Evolutionary conservation across 208 protist species (phyloP).

Genomic region (Tritrichomonas foetus): DNA sequence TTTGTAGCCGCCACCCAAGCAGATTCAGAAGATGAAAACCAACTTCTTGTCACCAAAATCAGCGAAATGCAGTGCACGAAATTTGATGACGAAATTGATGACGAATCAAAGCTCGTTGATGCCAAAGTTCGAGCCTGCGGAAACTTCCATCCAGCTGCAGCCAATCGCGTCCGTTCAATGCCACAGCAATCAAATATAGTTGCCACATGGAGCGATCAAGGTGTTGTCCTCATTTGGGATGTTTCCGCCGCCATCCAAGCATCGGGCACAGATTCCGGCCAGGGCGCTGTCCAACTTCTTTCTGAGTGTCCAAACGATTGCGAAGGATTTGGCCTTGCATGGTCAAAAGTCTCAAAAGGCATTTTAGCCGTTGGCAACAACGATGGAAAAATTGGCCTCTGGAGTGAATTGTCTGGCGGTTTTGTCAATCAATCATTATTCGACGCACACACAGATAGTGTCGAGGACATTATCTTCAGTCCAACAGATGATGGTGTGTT

Average conservation of each 20-base stretch:
- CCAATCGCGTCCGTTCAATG: conserved; percentile 40
- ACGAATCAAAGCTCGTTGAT: conserved; percentile 30
- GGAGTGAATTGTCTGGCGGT: neutral
- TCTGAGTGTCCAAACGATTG: neutral
- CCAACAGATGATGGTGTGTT: conserved; percentile 45
- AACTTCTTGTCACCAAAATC: conserved; percentile 43
- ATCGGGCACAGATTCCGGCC: neutral
- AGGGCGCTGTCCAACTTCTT: neutral
- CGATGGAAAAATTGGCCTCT: neutral
- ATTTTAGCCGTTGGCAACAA: neutral
- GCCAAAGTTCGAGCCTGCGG: conserved; percentile 34
- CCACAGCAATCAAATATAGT: conserved; percentile 44
- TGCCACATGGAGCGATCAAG: conserved; percentile 45
- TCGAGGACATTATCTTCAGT: conserved; percentile 49
- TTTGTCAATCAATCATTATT: neutral
- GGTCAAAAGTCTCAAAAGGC: neutral
- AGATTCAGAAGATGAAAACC: conserved; percentile 39
- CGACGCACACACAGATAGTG: neutral
- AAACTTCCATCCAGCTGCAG: conserved; percentile 39
- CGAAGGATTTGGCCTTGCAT: conserved; percentile 13
- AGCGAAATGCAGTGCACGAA: conserved; percentile 41
- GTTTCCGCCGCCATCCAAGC: neutral
- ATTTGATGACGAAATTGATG: conserved; percentile 36
- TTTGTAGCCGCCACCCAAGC: conserved; percentile 47
- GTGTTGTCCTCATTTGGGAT: conserved; percentile 45